Evolutionary conservation across 2,329 filamentous ascomycete species (phyloP), one percentile per base, ranked within the genome.

Genomic region (Elsinoe ampelina): DNA sequence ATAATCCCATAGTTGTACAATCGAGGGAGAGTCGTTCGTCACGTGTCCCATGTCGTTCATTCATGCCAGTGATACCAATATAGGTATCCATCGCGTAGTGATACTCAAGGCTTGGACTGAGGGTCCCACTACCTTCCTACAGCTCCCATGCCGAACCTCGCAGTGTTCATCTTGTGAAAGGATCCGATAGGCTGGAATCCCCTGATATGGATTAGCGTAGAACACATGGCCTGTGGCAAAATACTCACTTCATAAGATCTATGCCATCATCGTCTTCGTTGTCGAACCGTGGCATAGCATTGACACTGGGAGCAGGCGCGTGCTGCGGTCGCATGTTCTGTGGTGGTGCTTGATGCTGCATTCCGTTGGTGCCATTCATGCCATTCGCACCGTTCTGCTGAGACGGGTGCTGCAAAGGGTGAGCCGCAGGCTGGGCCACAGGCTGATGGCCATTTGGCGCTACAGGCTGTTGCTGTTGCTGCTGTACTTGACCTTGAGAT

Each of bases 141-240:
- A 43, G 55, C 58, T n/a, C 60, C 60, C 56, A 61, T 59, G 22
- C 58, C 58, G 35, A 61, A 59, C 36, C 60, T 58, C 11, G 58
- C 58, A 22, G 60, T 58, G 38, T 58, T 58, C 17, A 61, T 61
- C 59, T 70, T 67, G 58, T 77, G 75, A 61, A 75, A 77, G 1
- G 71, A 70, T 26, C 74, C 74, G 51, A 77, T 77, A 34, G 73
- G 73, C 60, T 76, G 73, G 65, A 77, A 77, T 20, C 75, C 75
- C 67, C 74, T 77, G 59, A 20, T 34, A 15, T 7, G 34, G 38
- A 50, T 59, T 52, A 41, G 57, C 38, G 20, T 42, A 13, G n/a
- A 3, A 1, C 35, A n/a, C 38, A 13, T 19, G 38, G 19, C 32
- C 13, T 13, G 5, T 39, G 13, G 12, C 26, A 10, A 11, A 36